phyloP scores from a whole-genome alignment of 2,329 filamentous ascomycete genomes.

The Pseudodiploospora longispora region DNA sequence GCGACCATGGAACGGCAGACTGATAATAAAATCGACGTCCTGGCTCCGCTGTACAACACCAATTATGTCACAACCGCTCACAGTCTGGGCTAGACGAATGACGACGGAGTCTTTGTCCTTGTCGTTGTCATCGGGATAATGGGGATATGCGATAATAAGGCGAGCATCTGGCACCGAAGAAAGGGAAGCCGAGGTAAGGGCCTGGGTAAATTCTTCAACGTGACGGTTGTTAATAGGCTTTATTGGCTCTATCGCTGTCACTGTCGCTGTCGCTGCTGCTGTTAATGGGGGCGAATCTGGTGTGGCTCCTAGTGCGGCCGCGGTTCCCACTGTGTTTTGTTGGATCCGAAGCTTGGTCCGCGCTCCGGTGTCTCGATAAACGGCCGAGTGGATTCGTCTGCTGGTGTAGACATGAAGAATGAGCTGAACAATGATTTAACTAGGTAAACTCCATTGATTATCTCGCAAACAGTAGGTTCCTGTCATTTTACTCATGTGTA shows the following conservation, averaged over 20 bases:
- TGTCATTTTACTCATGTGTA: too few species aligned
- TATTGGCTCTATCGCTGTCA: too few species aligned
- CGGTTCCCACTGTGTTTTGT: neutral
- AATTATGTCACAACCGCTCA: neutral
- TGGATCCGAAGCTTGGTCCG: too few species aligned
- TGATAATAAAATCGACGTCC: slow-evolving; percentile 1
- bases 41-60: neutral
- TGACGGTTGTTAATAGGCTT: too few species aligned
- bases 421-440: too few species aligned
- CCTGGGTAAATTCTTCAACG: neutral
- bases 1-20: neutral
- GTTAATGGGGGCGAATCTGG: too few species aligned
- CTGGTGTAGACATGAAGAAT: neutral
- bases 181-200: neutral
- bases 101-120: neutral
- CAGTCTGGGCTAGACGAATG: neutral
- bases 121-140: neutral
- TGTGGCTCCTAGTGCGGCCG: too few species aligned
- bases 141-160: neutral
- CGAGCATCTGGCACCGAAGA: neutral
- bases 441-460: too few species aligned
- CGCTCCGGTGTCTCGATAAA: neutral
- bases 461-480: too few species aligned
- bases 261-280: too few species aligned
- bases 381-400: neutral